Base-by-base conservation (phyloP, 768 basidiomycete genomes). In the Exidia glandulosa region DNA sequence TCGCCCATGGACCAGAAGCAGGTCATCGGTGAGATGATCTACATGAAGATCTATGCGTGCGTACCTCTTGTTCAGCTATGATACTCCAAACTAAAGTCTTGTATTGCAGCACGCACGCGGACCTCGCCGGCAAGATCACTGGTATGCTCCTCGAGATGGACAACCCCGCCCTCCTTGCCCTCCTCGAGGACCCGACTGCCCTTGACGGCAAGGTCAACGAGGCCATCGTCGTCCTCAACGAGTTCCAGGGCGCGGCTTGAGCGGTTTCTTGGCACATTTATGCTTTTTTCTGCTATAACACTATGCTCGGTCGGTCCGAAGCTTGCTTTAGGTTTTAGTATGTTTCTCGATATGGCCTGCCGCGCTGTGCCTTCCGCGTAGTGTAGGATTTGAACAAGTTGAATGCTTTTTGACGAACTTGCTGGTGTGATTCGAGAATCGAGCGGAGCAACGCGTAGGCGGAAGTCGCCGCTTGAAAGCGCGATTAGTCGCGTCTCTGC, bases 91-190 rank as follows among this genome's bases (percentile, higher is more conserved):
- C 23, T 30, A 55, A 36, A 14, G n/a, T 45, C 29, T 59, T 62
- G 50, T 59, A 27, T 59, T 61, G 54, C 70, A 91, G 87, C 27
- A 71, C 85, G 60, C 87, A 98, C 67, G 91, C 94, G 60, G 94
- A 95, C 25, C 78, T 96, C 70, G 94, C 96, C 64, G 96, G 96
- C 62, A 97, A 97, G 81, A 96, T 97, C 73, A 97, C 94, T 48
- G 94, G 93, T 59, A 97, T 97, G 94, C 79, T 97, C 69, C 83
- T 97, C 64, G 94, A 99, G 83, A 98, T 99, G 95, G 94, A 97
- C 73, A 95, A 95, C 76, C 70, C 80, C 55, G 96, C 98, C 75
- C 80, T 99, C 57, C 76, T 98, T 31, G 87, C 90, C 75, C 82
- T 99, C 56, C 75, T 98, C 66, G 93, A 95, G 62, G 76, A 84